Evolutionary conservation across 2,329 filamentous ascomycete species (phyloP).

Genomic region (Hypoxylon sp.): DNA sequence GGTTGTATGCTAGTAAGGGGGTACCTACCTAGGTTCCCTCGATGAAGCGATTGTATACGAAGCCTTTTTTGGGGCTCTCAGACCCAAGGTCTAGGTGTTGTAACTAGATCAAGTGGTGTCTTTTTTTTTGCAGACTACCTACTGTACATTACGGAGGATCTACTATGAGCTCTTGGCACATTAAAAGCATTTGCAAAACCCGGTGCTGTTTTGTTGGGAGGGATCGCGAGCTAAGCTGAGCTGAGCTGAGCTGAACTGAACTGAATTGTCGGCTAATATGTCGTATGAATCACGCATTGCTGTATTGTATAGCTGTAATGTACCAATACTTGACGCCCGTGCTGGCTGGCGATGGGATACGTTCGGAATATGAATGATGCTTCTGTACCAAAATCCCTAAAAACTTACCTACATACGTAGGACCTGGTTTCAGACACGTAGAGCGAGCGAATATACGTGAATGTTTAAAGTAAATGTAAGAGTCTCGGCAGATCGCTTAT

Average conservation of each 20-base stretch:
- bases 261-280: neutral
- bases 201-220: neutral
- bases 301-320: slow-evolving; percentile 36
- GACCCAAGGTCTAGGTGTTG: slow-evolving; percentile 8
- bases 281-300: slow-evolving; percentile 7
- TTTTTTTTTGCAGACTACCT: slow-evolving; percentile 3
- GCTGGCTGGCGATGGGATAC: neutral
- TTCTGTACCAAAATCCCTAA: neutral
- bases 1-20: slow-evolving; percentile 18
- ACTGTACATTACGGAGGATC: slow-evolving; percentile 30
- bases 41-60: slow-evolving; percentile 11
- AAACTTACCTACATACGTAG: neutral
- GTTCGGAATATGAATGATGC: neutral
- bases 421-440: no score
- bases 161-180: slow-evolving; percentile 12
- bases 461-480: no score
- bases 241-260: neutral
- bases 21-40: slow-evolving; percentile 1
- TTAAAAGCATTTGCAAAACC: slow-evolving; percentile 17
- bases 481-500: no score
- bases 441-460: no score
- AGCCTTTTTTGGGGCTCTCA: neutral
- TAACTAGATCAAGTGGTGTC: slow-evolving; percentile 3
- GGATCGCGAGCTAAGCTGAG: neutral
- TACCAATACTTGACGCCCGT: slow-evolving; percentile 21